These are phyloP conservation scores for Epichloe scottii DNA, from an alignment of 2,329 filamentous ascomycete species.

Conservation along the genomic window DNA sequence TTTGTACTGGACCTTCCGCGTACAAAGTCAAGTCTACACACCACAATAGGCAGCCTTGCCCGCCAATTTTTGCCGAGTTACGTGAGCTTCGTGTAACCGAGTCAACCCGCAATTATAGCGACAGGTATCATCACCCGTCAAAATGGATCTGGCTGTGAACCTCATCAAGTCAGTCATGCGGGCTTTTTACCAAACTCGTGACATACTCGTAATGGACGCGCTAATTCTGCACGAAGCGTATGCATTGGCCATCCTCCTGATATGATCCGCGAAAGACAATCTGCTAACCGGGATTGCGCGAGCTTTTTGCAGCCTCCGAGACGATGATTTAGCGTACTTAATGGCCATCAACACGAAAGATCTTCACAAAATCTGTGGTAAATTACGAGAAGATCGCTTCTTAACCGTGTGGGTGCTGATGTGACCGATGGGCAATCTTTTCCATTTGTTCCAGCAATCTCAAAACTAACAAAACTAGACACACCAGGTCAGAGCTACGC, in stretches of 20 bases:
- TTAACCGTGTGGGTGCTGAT: conserved; percentile 54
- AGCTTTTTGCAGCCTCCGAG: conserved; percentile 56
- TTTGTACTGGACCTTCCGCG: neutral
- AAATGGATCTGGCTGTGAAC: conserved; percentile 49
- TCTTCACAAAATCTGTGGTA: conserved; percentile 77
- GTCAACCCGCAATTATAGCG: neutral
- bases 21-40: neutral
- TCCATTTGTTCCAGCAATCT: neutral
- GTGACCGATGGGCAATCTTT: neutral
- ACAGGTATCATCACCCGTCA: neutral
- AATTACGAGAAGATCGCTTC: conserved; percentile 75
- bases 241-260: conserved; percentile 21
- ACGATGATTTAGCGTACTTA: conserved; percentile 77
- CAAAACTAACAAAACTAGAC: conserved; percentile 40
- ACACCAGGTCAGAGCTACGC: conserved; percentile 54
- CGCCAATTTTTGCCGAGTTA: neutral
- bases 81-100: neutral
- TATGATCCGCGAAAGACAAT: neutral
- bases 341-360: conserved; percentile 87
- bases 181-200: conserved; percentile 75
- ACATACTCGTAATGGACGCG: conserved; percentile 76
- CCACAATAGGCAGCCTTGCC: neutral
- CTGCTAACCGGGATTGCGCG: neutral
- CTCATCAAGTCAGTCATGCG: conserved; percentile 78
- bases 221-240: conserved; percentile 71